Base-by-base conservation (phyloP, 2,329 filamentous ascomycete genomes). In the Nigrospora osmanthi region DNA sequence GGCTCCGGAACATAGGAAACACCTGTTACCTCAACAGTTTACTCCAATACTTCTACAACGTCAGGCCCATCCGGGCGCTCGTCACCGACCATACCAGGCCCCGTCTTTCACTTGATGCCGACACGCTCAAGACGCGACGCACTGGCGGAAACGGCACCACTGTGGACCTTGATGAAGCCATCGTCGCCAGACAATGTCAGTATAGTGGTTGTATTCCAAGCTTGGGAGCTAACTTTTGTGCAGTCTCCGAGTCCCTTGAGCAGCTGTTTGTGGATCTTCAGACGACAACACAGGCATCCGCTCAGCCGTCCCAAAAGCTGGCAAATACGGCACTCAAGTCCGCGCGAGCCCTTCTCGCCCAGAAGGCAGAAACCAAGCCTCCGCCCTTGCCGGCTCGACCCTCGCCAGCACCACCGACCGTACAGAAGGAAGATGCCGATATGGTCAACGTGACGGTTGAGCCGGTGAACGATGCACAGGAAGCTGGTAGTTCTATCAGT, bases 21-120 rank as follows among this genome's bases (percentile, higher is more conserved):
- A 98, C 94, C 0, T 98, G 93, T 63, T 98, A 98, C 58, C 75
- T 98, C 44, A 98, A 98, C 70, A 97, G 91, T 65, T 77, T 98
- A 40, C 73, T 98, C 11, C 93, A 98, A 57, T 97, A 95, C 60
- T 85, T 96, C 53, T 96, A 95, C 61, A 94, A 90, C 0, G 80
- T 97, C 45, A 84, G 82, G 49, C 82, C 87, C 2, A 73, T 97
- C 30, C 80, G 91, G 41, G 77, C 93, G 6, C 78, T 96, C 52
- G 82, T 96, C 3, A 71, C 94, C 47, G 73, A 88, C 41, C 88
- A 87, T 52, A 81, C 91, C 23, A 65, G 80, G 5, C 78, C 84
- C 56, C 79, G 83, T 52, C 78, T 93, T 58, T 78, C 84, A 3
- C 64, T 87, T 5, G 77, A 76, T 10, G 80, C 83, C 36, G 75